These are phyloP conservation scores for Leishmania aethiopica DNA, from an alignment of 208 protist genomes.

Conservation along the genomic window DNA sequence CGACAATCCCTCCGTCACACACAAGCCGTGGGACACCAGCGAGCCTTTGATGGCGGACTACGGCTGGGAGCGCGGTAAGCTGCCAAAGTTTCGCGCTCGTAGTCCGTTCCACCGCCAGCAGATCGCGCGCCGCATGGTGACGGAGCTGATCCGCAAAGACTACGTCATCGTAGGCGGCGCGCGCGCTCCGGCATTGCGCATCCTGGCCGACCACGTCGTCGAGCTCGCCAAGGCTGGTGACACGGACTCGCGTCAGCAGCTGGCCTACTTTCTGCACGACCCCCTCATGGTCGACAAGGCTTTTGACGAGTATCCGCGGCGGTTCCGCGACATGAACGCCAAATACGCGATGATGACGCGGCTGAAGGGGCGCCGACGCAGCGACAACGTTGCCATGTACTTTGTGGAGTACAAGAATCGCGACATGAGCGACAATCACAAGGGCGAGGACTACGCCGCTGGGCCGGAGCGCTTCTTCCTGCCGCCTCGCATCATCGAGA, in stretches of 20 bases:
- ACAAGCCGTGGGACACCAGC: slow-evolving; percentile 68
- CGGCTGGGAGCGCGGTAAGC: slow-evolving; percentile 79
- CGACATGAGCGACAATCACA: slow-evolving; percentile 90
- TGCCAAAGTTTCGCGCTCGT: slow-evolving; percentile 84
- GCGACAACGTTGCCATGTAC: slow-evolving; percentile 84
- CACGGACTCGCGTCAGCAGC: slow-evolving; percentile 87
- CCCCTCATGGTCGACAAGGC: slow-evolving; percentile 92
- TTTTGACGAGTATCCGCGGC: slow-evolving; percentile 90
- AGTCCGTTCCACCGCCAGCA: slow-evolving; percentile 88
- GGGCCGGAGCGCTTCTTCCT: slow-evolving; percentile 91
- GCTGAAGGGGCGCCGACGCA: slow-evolving; percentile 67
- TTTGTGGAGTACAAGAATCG: slow-evolving; percentile 92
- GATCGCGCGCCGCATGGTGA: slow-evolving; percentile 90
- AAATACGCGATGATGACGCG: slow-evolving; percentile 92
- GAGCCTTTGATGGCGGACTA: slow-evolving; percentile 89
- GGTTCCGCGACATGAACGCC: slow-evolving; percentile 80
- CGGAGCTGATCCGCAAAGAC: slow-evolving; percentile 90
- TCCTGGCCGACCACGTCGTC: slow-evolving; percentile 89
- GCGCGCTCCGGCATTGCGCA: slow-evolving; percentile 81
- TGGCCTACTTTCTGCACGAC: slow-evolving; percentile 90
- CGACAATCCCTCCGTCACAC: slow-evolving; percentile 83
- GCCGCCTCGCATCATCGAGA: slow-evolving; percentile 86
- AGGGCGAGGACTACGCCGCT: slow-evolving; percentile 86
- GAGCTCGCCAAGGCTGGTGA: slow-evolving; percentile 89
- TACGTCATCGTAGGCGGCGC: slow-evolving; percentile 89